phyloP scores from a whole-genome alignment of 352 stramenopile genomes.

The Globisporangium ultimum region DNA sequence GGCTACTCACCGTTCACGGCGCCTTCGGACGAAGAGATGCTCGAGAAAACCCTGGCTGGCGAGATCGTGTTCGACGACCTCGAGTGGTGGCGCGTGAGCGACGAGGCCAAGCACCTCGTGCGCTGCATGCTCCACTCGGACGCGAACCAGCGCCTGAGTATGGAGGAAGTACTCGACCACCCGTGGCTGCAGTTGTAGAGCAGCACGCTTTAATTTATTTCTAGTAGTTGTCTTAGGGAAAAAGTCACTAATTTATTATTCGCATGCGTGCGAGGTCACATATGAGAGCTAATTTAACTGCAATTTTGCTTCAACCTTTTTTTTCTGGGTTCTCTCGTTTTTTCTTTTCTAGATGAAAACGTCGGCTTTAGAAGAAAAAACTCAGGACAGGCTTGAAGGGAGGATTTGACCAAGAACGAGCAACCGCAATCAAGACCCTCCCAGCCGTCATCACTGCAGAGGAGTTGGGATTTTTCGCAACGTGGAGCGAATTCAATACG shows the following conservation, averaged over 20 bases:
- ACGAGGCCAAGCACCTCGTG: constrained; percentile 56
- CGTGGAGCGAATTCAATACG: too few species aligned
- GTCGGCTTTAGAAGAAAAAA: too few species aligned
- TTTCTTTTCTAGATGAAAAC: too few species aligned
- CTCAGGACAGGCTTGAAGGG: too few species aligned
- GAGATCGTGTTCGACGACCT: constrained; percentile 54
- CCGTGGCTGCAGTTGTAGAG: constrained; percentile 41
- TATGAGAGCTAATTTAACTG: too few species aligned
- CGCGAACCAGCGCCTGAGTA: constrained; percentile 35
- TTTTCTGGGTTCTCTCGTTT: too few species aligned
- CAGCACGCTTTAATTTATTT: not conserved
- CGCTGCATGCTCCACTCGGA: constrained; percentile 52
- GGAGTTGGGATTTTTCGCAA: too few species aligned
- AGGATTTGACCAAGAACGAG: too few species aligned
- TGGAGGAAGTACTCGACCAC: constrained; percentile 69
- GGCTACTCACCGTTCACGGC: constrained; percentile 68
- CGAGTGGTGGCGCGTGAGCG: constrained; percentile 49
- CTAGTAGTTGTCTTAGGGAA: not conserved
- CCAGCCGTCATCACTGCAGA: too few species aligned
- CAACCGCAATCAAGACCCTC: too few species aligned
- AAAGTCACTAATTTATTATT: not conserved
- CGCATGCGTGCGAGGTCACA: too few species aligned
- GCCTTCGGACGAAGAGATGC: constrained; percentile 55
- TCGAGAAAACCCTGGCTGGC: constrained; percentile 41
- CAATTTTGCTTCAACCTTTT: too few species aligned